Base-by-base conservation (phyloP, 768 basidiomycete genomes). In the Fibroporia radiculosa region DNA sequence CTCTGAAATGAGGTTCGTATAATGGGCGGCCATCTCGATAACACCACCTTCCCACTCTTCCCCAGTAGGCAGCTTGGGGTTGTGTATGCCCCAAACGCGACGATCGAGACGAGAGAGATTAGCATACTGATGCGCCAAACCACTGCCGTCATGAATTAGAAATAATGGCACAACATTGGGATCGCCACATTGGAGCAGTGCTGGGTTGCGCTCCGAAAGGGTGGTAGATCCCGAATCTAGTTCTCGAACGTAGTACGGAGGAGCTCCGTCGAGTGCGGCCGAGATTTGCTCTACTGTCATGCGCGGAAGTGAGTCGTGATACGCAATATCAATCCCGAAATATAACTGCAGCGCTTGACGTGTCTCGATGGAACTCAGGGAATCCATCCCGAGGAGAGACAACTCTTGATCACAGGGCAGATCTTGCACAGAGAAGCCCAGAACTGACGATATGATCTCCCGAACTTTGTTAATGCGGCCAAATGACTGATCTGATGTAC, bases 141-240 rank as follows among this genome's bases (percentile, higher is more conserved):
- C 85, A 49, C 80, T 82, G 4, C 85, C 85, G 49, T 87, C 85
- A 52, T 88, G 84, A 8, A 88, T 66, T 19, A 88, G 69, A 45
- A 84, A 72, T 3, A 88, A 66, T 1, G 77, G 82, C 0, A 59
- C 42, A 3, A 39, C 47, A n/a, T 14, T 24, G 25, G 35, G 43
- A 13, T 39, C 38, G n/a, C n/a, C n/a, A n/a, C n/a, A n/a, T 36
- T 56, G 51, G 12, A 50, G 27, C 20, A 28, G 42, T 5, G 51
- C 31, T 18, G 54, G 54, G 26, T 55, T 55, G 6, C 18, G 22
- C 26, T 18, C 35, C 20, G 20, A 19, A 8, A 8, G 8, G 34
- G 16, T 6, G 34, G 6, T 19, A 12, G 20, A 7, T 6, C 16
- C 13, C 10, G 5, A 6, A 32, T 18, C 16, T 22, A 19, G 18